Base-by-base conservation (phyloP, 352 stramenopile genomes). In the Thalassiosira exigua region DNA sequence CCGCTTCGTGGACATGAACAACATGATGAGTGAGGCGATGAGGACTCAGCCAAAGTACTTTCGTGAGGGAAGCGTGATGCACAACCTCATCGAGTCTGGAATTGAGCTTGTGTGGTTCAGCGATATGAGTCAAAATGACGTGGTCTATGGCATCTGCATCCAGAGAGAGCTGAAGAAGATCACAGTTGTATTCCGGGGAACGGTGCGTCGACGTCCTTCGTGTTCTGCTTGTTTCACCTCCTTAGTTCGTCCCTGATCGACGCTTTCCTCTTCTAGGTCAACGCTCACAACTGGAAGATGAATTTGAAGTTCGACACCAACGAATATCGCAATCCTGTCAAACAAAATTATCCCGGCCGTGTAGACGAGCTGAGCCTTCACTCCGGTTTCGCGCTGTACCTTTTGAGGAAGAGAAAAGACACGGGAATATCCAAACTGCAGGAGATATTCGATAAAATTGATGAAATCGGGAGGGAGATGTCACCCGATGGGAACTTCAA, bases 91-190 rank as follows among this genome's bases (percentile, higher is more conserved):
- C 59, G 66, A 82, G 32, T 66, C 51, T 22, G 74, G 74, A 17
- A 77, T 77, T 17, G 74, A 82, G 36, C 24, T 82, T 11, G 59
- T 72, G 3, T 82, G 66, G 65, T 77, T 75, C 51, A 62, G 52
- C 32, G 74, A 82, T 32, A 33, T 61, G 36, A 61, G 21, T 32
- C 59, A 64, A 50, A 69, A 77, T 54, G 74, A 77, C 62, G 74
- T 82, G 17, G 74, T 82, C 1, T 82, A 77, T 72, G 42, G 66
- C 12, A 82, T 82, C 19, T 75, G 74, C 46, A 54, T 69, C 9
- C 17, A 82, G 30, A 50, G 74, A 24, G 60, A 74, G 19, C n/a
- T 73, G 17, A 77, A 69, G 53, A 70, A 56, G 29, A 62, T 82
- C 2, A 74, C 51, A 7, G 58, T 82, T 52, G 66, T 70, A 5